Percentiles rank a stretch among this genome's conserved stretches.
Conservation (phyloP, 1,284 basidiomycete genomes). For the Hemileia vastatrix region DNA sequence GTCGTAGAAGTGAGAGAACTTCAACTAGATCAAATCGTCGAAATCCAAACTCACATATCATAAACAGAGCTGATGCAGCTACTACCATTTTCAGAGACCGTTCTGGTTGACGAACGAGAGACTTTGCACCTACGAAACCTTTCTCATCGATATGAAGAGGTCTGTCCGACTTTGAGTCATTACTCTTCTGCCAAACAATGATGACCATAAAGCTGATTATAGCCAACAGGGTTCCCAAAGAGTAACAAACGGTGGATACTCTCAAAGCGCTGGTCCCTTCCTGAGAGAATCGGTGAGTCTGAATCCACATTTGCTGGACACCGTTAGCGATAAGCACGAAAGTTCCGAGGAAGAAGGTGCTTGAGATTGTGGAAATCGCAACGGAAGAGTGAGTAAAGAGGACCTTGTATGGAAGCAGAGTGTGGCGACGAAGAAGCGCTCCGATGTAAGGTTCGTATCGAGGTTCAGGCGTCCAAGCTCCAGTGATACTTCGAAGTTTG, state of each 20-base stretch:
- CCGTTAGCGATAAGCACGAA: slow-evolving; percentile 24
- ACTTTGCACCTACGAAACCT: slow-evolving; percentile 30
- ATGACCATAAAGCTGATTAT: slow-evolving; percentile 8
- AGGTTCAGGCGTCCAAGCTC: slow-evolving; percentile 31
- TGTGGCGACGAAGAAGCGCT: slow-evolving; percentile 23
- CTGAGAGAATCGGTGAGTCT: too few species aligned
- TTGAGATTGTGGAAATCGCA: slow-evolving; percentile 8
- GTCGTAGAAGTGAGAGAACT: not conserved
- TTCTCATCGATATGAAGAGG: slow-evolving; percentile 32
- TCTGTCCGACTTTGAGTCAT: slow-evolving; percentile 1
- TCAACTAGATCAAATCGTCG: too few species aligned
- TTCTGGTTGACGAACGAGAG: slow-evolving; percentile 26
- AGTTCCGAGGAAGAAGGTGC: slow-evolving; percentile 22
- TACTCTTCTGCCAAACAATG: slow-evolving; percentile 1
- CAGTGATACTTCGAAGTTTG: slow-evolving; percentile 16
- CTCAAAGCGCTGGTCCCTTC: too few species aligned
- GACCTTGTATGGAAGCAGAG: slow-evolving; percentile 22
- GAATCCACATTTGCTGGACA: too few species aligned
- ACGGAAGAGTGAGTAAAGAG: slow-evolving; percentile 25
- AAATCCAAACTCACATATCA: slow-evolving; percentile 9
- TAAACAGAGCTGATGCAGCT: slow-evolving; percentile 23
- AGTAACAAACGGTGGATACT: slow-evolving; percentile 22
- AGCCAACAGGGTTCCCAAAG: slow-evolving; percentile 23
- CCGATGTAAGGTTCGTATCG: slow-evolving; percentile 9
- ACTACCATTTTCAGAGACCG: slow-evolving; percentile 23